Evolutionary conservation across 805 yeast genomes (phyloP), one percentile per base, ranked within the genome.

Genomic region (Lipomyces chichibuensis): DNA sequence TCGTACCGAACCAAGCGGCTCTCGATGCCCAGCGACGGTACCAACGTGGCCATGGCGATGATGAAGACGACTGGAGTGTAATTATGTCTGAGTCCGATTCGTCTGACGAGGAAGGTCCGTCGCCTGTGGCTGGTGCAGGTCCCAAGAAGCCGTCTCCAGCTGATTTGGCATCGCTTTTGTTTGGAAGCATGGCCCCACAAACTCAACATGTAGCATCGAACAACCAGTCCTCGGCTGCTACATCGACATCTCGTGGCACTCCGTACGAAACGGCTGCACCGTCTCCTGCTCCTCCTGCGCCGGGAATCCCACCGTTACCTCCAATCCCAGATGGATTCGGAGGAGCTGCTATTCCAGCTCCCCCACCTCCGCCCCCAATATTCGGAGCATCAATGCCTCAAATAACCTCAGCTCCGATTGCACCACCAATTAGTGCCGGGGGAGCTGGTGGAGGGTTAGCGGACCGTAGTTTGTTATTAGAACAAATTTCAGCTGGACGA

Each of bases 401-500:
- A 6, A 75, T 80, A 37, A 75, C 79, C 27, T 75, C 79, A 4
- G 74, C 82, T 6, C 80, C 83, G 11, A 76, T 79, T n/a, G 65
- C 71, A 77, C 81, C 65, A 67, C 77, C 54, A 68, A 74, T 27
- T 63, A 74, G 51, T 71, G 76, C 27, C 52, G 75, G 68, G 71
- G 72, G 78, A 11, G 70, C 76, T 4, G 77, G 77, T 5, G 72
- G 78, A 2, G 76, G 76, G 33, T 68, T 75, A n/a, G 76, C 80
- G 6, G 78, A 81, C 55, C 75, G 88, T 32, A 74, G 80, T 54
- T 87, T 87, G 0, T 78, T 85, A 62, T 78, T 88, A 62, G 87
- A 88, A 2, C 87, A 87, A 74, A 87, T 87, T 62, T 79, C 80
- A 11, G 78, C 83, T 0, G 91, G 91, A 2, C 80, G 77, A 51